phyloP scores from a whole-genome alignment of 495 filamentous ascomycete species.

The Paragyromitra xinjiangensis region DNA sequence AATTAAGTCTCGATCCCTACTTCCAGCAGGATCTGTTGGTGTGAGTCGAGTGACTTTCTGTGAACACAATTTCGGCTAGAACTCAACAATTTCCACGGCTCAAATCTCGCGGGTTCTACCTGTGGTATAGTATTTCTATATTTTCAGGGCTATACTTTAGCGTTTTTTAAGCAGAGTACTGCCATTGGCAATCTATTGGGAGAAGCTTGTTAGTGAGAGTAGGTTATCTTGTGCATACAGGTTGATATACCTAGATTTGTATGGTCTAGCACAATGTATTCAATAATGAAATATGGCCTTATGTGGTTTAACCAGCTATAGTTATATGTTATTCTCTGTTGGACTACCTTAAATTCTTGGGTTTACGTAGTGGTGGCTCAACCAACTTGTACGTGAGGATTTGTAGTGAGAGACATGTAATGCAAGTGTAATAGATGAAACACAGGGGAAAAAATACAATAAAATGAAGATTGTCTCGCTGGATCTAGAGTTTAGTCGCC shows the following conservation, averaged over 20 bases:
- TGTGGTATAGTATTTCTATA: too few species aligned
- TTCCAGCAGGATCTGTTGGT: neutral
- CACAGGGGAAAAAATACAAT: too few species aligned
- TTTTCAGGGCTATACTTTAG: neutral
- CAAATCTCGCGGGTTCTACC: too few species aligned
- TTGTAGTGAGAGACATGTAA: too few species aligned
- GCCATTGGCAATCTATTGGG: neutral
- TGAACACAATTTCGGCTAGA: neutral
- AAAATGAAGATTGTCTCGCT: too few species aligned
- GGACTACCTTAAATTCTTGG: neutral
- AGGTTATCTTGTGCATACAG: neutral
- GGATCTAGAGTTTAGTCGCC: too few species aligned
- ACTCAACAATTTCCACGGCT: neutral
- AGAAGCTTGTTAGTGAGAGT: neutral
- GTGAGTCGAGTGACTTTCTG: constrained; percentile 4
- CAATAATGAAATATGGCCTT: too few species aligned
- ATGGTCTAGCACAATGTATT: neutral
- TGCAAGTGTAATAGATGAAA: too few species aligned
- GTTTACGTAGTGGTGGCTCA: neutral
- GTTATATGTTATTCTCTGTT: neutral
- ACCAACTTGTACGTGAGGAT: too few species aligned
- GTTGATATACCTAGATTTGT: neutral
- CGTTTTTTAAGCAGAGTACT: neutral
- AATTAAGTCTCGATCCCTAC: neutral
- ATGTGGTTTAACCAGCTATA: too few species aligned